A percentile compares a stretch with the other conserved stretches of the same genome.
phyloP scores from a whole-genome alignment of 495 filamentous ascomycete genomes.

The Trichoderma gamsii region DNA sequence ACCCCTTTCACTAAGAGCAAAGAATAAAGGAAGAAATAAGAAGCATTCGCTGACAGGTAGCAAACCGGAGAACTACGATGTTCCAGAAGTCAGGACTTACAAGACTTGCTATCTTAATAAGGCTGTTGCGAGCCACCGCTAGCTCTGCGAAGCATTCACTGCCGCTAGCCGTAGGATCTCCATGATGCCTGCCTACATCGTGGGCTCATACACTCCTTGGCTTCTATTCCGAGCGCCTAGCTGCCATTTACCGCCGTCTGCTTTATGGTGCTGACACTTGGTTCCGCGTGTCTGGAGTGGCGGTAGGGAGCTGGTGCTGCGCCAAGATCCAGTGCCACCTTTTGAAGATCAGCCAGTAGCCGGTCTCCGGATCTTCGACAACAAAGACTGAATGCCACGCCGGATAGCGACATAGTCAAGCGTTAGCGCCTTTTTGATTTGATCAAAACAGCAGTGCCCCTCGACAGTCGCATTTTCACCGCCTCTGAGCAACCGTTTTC shows the following conservation, averaged over 20 bases:
- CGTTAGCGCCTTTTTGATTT: background rate
- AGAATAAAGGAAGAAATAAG: background rate
- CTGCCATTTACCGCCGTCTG: background rate
- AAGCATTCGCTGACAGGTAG: background rate
- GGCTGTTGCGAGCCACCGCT: too few relatives aligned
- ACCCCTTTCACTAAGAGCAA: background rate
- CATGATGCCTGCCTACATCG: background rate
- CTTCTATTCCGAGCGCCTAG: background rate
- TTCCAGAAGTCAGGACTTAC: background rate
- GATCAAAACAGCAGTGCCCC: background rate
- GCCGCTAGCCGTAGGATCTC: background rate
- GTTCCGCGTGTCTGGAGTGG: background rate
- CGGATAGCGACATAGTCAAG: background rate
- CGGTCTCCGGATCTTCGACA: conserved; percentile 8
- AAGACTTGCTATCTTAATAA: too few relatives aligned
- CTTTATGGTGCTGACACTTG: background rate
- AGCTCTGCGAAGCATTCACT: background rate
- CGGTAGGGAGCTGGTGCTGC: background rate
- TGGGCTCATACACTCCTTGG: background rate
- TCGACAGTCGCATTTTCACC: conserved; percentile 2
- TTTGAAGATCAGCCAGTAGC: conserved; percentile 9
- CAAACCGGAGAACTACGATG: background rate
- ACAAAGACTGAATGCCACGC: background rate
- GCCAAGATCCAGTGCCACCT: conserved; percentile 10
- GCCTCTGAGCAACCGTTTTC: background rate